Evolutionary conservation across 176 grass and related monocot species (phyloP).

Genomic region (Cocos nucifera): DNA sequence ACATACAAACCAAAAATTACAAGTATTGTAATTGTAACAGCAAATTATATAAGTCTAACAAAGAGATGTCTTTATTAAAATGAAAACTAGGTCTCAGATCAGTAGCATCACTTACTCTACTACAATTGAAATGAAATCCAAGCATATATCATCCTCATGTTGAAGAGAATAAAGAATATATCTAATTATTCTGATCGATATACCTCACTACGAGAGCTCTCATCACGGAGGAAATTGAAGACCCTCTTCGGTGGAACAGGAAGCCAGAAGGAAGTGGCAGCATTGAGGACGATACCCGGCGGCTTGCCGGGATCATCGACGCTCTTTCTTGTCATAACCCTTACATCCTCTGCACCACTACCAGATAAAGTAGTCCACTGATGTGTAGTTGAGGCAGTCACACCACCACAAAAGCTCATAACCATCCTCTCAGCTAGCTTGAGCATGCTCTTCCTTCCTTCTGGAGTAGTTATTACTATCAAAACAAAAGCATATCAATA

Average conservation of each 20-base stretch:
- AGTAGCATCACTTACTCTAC: too few species aligned
- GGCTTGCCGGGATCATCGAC: conserved; percentile 16
- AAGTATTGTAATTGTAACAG: too few species aligned
- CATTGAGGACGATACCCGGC: conserved; percentile 15
- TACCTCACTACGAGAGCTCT: conserved; percentile 18
- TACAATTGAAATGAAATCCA: too few species aligned
- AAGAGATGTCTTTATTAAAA: too few species aligned
- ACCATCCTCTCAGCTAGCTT: conserved; percentile 19
- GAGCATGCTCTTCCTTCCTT: conserved; percentile 21
- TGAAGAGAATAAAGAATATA: too few species aligned
- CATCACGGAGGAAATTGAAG: conserved; percentile 17
- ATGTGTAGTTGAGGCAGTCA: conserved; percentile 16
- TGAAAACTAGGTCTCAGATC: too few species aligned
- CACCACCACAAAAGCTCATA: conserved; percentile 10
- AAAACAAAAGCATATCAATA: too few species aligned
- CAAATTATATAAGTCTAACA: too few species aligned
- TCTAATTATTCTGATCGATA: too few species aligned
- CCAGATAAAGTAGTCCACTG: conserved; percentile 19
- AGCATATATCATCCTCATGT: too few species aligned
- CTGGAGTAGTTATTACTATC: conserved; percentile 4
- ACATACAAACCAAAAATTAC: too few species aligned
- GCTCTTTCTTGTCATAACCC: conserved; percentile 20
- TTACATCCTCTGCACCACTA: conserved; percentile 17
- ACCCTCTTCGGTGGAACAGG: conserved; percentile 11
- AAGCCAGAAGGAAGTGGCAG: conserved; percentile 21